Base-by-base conservation (phyloP, 2,329 filamentous ascomycete genomes). In the Septoria linicola region DNA sequence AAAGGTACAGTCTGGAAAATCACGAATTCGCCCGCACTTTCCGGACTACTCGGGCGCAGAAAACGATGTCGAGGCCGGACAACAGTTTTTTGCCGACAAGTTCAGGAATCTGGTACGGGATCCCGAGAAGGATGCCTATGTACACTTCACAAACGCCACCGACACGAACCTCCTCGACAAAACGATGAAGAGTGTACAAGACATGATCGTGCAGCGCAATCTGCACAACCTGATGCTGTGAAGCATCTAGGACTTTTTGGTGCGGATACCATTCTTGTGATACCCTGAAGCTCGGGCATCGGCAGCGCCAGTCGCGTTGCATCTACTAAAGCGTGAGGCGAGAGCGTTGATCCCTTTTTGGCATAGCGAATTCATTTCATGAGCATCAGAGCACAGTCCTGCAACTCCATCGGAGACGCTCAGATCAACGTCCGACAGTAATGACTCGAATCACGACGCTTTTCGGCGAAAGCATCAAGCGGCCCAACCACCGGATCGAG, bases 201-300 rank as follows among this genome's bases (percentile, higher is more conserved):
- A 78, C 59, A 78, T 77, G 75, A 78, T 78, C 59, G 75, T 78
- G 44, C 75, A 77, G 62, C 72, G 75, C 51, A 78, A 78, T 59
- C 67, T 78, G 59, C 75, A 77, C 58, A 71, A 72, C 37, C 64
- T 78, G 56, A 77, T 78, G 68, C 62, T 70, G 62, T 70, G 63
- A 66, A 60, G 53, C 11, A n/a, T 8, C 17, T 17, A 16, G n/a
- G n/a, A 35, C 25, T 39, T 19, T 41, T 30, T 27, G 8, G 23
- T 39, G 35, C 25, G 25, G 21, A 40, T 48, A 48, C 35, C 44
- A 48, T 48, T 48, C 36, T 48, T 48, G 44, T 48, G 44, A 48
- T 48, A 48, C 44, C 44, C 36, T 30, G 19, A 23, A 41, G 44
- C 44, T 48, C 40, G 44, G 44, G 36, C 44, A 48, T 40, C 25